Percentiles rank a stretch among this genome's conserved stretches.
Conservation (phyloP, 495 filamentous ascomycete species). For the Xylaria sp. region DNA sequence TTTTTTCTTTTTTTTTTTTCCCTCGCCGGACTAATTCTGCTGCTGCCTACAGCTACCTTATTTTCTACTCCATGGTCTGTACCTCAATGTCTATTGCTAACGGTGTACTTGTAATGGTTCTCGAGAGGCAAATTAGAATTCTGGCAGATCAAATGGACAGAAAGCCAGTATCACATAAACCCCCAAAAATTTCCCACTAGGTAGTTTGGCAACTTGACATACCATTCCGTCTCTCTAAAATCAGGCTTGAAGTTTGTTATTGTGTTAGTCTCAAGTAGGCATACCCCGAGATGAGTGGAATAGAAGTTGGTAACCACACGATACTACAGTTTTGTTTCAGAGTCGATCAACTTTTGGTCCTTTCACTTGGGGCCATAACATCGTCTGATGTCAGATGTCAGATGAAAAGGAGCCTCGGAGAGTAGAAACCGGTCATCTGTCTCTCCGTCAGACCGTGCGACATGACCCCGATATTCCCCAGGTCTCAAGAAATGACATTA, state of each 20-base stretch:
- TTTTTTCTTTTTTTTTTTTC: background rate
- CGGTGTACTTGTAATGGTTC: background rate
- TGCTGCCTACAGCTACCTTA: background rate
- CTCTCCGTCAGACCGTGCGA: background rate
- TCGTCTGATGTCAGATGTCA: background rate
- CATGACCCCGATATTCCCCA: background rate
- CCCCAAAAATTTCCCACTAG: too few relatives aligned
- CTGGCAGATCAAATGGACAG: too few relatives aligned
- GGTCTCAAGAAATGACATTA: background rate
- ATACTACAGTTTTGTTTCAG: background rate
- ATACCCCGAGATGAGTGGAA: background rate
- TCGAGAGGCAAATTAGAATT: background rate
- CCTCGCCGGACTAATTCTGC: too few relatives aligned
- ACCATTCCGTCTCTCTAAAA: too few relatives aligned
- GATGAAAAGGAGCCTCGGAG: background rate
- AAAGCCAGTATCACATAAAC: too few relatives aligned
- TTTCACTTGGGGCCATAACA: background rate
- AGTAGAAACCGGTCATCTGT: background rate
- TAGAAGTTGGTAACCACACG: background rate
- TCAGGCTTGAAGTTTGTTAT: too few relatives aligned
- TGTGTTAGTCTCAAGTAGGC: background rate
- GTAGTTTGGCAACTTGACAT: too few relatives aligned
- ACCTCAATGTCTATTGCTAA: background rate
- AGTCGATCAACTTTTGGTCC: background rate
- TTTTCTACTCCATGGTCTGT: background rate